phyloP scores from a whole-genome alignment of 495 filamentous ascomycete species.

The Xylaria scruposa region DNA sequence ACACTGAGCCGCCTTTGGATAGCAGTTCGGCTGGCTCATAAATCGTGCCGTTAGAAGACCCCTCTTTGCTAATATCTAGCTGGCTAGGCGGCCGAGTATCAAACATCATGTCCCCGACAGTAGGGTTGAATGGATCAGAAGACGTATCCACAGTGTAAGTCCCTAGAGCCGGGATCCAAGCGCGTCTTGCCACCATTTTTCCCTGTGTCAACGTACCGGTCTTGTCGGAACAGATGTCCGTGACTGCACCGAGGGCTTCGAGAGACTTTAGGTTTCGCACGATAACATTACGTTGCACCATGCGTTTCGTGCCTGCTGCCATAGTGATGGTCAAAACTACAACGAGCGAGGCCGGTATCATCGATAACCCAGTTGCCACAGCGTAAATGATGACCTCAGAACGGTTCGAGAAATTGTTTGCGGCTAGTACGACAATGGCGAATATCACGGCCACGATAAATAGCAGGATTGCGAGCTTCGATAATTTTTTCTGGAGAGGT shows the following conservation, averaged over 20 bases:
- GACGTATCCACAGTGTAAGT: conserved; percentile 66
- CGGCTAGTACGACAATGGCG: conserved; percentile 57
- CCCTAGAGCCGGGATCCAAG: conserved; percentile 61
- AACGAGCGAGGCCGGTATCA: conserved; percentile 60
- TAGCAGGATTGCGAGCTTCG: conserved; percentile 56
- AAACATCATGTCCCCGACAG: conserved; percentile 58
- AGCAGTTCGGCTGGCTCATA: conserved; percentile 41
- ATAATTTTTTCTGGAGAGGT: conserved; percentile 59
- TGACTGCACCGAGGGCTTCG: conserved; percentile 70
- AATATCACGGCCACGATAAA: conserved; percentile 57
- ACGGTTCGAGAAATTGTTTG: conserved; percentile 52
- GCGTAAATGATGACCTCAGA: conserved; percentile 60
- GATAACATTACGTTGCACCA: conserved; percentile 58
- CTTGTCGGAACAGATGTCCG: conserved; percentile 76
- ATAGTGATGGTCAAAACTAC: conserved; percentile 64
- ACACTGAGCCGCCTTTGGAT: conserved; percentile 36
- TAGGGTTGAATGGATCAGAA: conserved; percentile 63
- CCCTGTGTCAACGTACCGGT: conserved; percentile 77
- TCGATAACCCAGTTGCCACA: conserved; percentile 65
- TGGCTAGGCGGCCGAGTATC: conserved; percentile 42
- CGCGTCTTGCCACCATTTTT: conserved; percentile 62
- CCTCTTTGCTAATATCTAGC: conserved; percentile 20
- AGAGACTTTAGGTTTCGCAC: conserved; percentile 59
- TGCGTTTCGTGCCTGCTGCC: conserved; percentile 59
- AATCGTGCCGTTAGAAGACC: conserved; percentile 26